phyloP scores from a whole-genome alignment of 257 asterid species.

The Scutellaria baicalensis region DNA sequence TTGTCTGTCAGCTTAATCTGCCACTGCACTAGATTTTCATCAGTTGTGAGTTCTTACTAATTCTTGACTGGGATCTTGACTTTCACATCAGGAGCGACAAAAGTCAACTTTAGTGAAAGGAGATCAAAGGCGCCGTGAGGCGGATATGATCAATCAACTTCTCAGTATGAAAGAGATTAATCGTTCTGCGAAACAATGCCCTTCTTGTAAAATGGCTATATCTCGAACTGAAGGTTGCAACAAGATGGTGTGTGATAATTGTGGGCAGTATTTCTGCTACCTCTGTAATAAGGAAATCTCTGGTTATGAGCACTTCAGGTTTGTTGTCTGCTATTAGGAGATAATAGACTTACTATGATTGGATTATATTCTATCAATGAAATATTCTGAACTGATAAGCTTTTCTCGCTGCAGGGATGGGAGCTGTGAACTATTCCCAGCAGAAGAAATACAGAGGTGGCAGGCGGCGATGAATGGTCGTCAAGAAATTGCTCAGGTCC shows the following conservation, averaged over 20 bases:
- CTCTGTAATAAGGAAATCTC: conserved; percentile 55
- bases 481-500: conserved; percentile 45
- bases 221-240: conserved; percentile 89
- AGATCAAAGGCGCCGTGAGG: conserved; percentile 60
- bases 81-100: conserved; percentile 62
- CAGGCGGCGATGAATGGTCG: conserved; percentile 56
- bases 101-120: conserved; percentile 38
- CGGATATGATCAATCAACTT: conserved; percentile 67
- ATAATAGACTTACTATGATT: background rate
- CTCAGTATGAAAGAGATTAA: conserved; percentile 52
- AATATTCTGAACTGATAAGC: background rate
- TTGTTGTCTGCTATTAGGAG: conserved; percentile 2
- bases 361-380: background rate
- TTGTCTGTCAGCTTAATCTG: background rate
- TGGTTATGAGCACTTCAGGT: conserved; percentile 95
- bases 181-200: conserved; percentile 75
- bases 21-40: background rate
- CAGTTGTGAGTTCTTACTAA: background rate
- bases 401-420: conserved; percentile 40
- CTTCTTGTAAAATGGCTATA: conserved; percentile 86
- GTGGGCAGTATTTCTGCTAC: conserved; percentile 77
- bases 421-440: conserved; percentile 61
- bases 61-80: conserved; percentile 11
- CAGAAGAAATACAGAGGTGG: conserved; percentile 63
- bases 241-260: conserved; percentile 71